Percentiles rank a stretch among this genome's conserved stretches.
These are phyloP conservation scores for Magnaporthales sp. DNA, from an alignment of 2,329 filamentous ascomycete genomes.

Conservation along the genomic window DNA sequence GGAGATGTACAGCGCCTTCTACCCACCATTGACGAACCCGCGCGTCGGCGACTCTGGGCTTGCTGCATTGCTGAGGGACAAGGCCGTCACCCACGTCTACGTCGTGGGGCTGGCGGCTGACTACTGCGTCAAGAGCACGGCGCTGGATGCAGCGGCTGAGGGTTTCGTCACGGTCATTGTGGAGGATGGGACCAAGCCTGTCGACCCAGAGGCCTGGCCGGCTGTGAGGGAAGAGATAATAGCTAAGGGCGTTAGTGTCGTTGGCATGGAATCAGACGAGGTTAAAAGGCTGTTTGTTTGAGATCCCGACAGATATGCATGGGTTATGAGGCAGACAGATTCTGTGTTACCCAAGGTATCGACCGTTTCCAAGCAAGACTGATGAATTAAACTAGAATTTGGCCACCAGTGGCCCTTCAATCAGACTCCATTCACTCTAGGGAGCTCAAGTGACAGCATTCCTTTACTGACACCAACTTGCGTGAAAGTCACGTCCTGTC, in stretches of 20 bases:
- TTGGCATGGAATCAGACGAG: slow-evolving; percentile 48
- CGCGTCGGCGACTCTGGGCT: slow-evolving; percentile 56
- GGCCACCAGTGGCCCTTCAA: neutral
- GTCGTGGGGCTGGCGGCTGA: slow-evolving; percentile 81
- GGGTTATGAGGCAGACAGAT: neutral
- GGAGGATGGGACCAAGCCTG: slow-evolving; percentile 67
- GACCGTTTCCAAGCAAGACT: neutral
- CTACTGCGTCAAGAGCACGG: slow-evolving; percentile 80
- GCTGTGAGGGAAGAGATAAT: slow-evolving; percentile 43
- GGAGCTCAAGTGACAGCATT: neutral
- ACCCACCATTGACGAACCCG: slow-evolving; percentile 63
- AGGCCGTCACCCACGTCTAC: slow-evolving; percentile 67
- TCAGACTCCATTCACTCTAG: neutral
- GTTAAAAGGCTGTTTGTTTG: slow-evolving; percentile 24
- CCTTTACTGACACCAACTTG: neutral
- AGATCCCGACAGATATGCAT: too few relatives aligned
- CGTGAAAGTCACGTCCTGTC: neutral
- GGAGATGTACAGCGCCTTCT: slow-evolving; percentile 94
- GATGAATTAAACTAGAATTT: neutral
- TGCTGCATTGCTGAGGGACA: slow-evolving; percentile 42
- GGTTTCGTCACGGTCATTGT: slow-evolving; percentile 74
- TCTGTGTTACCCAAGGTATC: neutral
- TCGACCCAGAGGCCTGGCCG: slow-evolving; percentile 54
- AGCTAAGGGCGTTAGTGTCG: slow-evolving; percentile 51
- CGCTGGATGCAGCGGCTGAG: slow-evolving; percentile 64